phyloP scores from a whole-genome alignment of 2,329 filamentous ascomycete species.

The Geoglossum cookeanum region DNA sequence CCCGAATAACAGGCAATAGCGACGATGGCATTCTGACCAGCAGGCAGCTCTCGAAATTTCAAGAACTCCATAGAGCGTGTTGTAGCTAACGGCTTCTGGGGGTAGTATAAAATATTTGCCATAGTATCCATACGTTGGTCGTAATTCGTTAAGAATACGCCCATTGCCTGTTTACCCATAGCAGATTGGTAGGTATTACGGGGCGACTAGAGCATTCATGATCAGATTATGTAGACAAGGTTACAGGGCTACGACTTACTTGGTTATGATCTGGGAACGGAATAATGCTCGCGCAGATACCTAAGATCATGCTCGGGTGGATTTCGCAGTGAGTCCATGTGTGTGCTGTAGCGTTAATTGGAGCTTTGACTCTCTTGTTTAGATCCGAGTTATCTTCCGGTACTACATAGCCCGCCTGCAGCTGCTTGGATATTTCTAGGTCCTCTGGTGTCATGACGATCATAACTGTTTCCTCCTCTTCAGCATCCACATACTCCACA shows the following conservation, averaged over 20 bases:
- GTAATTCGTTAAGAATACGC: constrained; percentile 95
- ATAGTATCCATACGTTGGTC: constrained; percentile 97
- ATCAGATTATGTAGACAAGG: constrained; percentile 17
- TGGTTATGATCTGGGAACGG: constrained; percentile 98
- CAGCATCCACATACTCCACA: constrained; percentile 90
- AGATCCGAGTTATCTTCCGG: constrained; percentile 46
- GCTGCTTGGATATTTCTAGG: constrained; percentile 54
- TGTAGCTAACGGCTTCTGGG: constrained; percentile 89
- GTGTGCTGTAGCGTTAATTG: constrained; percentile 69
- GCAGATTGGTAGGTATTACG: constrained; percentile 98
- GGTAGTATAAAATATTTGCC: constrained; percentile 98
- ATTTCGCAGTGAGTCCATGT: constrained; percentile 98
- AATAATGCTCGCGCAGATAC: constrained; percentile 97
- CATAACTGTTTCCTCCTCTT: constrained; percentile 97
- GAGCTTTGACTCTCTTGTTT: constrained; percentile 74
- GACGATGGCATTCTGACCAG: constrained; percentile 94
- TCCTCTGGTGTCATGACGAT: constrained; percentile 98
- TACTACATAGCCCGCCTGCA: constrained; percentile 44
- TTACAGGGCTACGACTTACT: constrained; percentile 24
- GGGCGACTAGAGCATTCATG: constrained; percentile 43
- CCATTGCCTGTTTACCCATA: constrained; percentile 99
- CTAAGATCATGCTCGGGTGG: constrained; percentile 96
- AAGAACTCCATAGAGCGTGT: constrained; percentile 97
- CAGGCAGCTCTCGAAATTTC: constrained; percentile 91
- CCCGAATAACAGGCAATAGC: constrained; percentile 95